Evolutionary conservation across 148 eudicot genomes (phyloP), one percentile per base, ranked within the genome.

Genomic region (Dysphania ambrosioides): DNA sequence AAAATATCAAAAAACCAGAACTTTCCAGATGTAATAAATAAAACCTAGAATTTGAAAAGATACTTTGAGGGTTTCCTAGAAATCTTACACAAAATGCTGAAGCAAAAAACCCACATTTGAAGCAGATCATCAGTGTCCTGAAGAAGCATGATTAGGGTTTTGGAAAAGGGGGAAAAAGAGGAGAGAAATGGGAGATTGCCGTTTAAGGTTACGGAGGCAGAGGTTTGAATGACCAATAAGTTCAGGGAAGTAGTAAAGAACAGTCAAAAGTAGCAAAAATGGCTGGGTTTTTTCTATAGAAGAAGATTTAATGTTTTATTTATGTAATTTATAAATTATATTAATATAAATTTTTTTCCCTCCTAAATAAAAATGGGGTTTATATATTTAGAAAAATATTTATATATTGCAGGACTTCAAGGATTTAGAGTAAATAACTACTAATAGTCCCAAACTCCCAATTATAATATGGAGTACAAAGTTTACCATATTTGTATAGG

Each of bases 111-210:
- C 34, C 66, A 73, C 59, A 76, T 68, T 72, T 49, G 55, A 13
- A 8, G 34, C 24, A 35, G 78, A 81, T 79, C 82, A 51, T 58
- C 36, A 70, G 70, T 79, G 80, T 16, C 59, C n/a, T 32, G 68
- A 41, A 72, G 56, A 72, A 51, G 23, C 29, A 75, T 55, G 42
- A 63, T 76, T 75, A 79, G 82, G 87, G 76, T 75, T 81, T 60
- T 24, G 26, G 51, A 30, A 66, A 66, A n/a, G 23, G 30, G 53
- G n/a, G 71, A 30, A 62, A 35, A 72, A 53, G 32, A 73, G 51
- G 63, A 61, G 63, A 72, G 72, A 70, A 71, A 75, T 49, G 44
- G 65, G 66, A 41, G n/a, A 15, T 57, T 63, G 26, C 57, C 24
- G 26, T 72, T 78, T 66, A 49, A 31, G 81, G 81, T 73, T 66